A percentile compares a stretch with the other conserved stretches of the same genome.
phyloP scores from a whole-genome alignment of 768 basidiomycete species.

The Serendipita sp. region DNA sequence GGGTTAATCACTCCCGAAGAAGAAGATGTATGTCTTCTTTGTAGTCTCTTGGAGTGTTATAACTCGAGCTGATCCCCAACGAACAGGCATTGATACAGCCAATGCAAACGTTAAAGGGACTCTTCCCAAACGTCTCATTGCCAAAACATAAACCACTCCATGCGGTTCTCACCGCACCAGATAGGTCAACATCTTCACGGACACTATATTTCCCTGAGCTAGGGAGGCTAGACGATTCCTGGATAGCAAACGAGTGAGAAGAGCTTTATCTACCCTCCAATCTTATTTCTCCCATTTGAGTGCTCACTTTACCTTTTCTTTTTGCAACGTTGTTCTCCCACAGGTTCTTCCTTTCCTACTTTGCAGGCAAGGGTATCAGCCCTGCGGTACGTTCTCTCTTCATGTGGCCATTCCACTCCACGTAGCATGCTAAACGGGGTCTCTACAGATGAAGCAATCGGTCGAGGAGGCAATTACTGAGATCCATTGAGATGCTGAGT shows the following conservation, averaged over 20 bases:
- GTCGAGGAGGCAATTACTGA: not conserved
- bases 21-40: conserved; percentile 25
- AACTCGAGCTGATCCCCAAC: no score
- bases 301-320: no score
- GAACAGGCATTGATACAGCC: conserved; percentile 33
- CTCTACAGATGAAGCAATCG: conserved; percentile 3
- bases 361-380: conserved; percentile 10
- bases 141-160: conserved; percentile 54
- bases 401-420: not conserved
- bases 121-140: conserved; percentile 56
- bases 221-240: conserved; percentile 52
- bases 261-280: not conserved
- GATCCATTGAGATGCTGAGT: not conserved
- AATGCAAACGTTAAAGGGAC: conserved; percentile 52
- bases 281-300: not conserved
- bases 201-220: conserved; percentile 52
- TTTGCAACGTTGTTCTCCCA: not conserved
- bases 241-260: conserved; percentile 35
- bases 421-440: not conserved
- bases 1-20: conserved; percentile 38
- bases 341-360: conserved; percentile 9
- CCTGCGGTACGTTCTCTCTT: conserved; percentile 7
- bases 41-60: not conserved
- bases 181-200: conserved; percentile 28
- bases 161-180: conserved; percentile 45